phyloP scores from a whole-genome alignment of 176 grass and related monocot species.

The Alloteropsis semialata region DNA sequence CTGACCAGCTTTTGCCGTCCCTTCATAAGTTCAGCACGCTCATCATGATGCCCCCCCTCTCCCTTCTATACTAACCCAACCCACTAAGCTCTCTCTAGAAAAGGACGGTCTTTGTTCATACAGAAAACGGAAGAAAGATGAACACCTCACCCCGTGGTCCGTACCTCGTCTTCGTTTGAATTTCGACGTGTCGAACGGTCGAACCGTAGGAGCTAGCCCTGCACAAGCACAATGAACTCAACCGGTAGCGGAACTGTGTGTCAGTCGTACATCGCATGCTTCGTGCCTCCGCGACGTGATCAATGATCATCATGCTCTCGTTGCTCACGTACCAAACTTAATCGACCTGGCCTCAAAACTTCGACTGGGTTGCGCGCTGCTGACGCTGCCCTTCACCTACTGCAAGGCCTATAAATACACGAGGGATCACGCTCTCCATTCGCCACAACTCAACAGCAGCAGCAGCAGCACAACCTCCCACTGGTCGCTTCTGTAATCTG shows the following conservation, averaged over 20 bases:
- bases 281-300: not conserved
- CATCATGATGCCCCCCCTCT: not conserved
- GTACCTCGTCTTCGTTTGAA: not conserved
- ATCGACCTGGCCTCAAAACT: not conserved
- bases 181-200: not conserved
- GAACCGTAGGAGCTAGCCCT: not conserved
- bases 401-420: conserved; percentile 15
- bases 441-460: not conserved
- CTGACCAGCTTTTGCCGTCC: not conserved
- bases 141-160: not conserved
- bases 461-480: not conserved
- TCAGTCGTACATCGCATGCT: not conserved
- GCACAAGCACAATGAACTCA: not conserved
- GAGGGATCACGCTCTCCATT: not conserved
- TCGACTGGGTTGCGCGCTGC: not conserved
- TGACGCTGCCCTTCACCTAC: not conserved
- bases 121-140: too few species aligned
- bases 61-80: conserved; percentile 15
- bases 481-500: not conserved
- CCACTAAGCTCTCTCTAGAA: conserved; percentile 18
- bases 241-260: not conserved
- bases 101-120: not conserved
- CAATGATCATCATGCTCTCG: not conserved
- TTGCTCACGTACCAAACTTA: not conserved
- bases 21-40: not conserved